These are phyloP conservation scores for Penicillium diatomitis DNA, from an alignment of 495 filamentous ascomycete genomes.

Conservation along the genomic window DNA sequence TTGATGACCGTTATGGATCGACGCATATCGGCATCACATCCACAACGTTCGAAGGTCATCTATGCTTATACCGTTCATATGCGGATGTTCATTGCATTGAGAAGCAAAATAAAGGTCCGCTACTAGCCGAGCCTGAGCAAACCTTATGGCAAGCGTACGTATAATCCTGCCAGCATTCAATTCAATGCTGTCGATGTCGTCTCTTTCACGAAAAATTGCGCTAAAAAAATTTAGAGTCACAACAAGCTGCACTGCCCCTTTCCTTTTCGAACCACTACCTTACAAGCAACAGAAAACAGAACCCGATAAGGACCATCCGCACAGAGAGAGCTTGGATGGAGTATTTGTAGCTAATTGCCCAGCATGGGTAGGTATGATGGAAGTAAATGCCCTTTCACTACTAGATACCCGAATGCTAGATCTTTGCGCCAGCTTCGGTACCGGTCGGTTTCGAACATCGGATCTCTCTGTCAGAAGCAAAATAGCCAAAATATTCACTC, in stretches of 20 bases:
- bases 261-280: neutral
- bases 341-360: neutral
- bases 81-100: neutral
- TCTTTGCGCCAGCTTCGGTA: neutral
- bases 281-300: too few species aligned
- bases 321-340: too few species aligned
- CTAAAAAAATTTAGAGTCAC: neutral
- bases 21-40: neutral
- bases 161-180: neutral
- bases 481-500: neutral
- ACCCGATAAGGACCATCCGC: too few species aligned
- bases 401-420: neutral
- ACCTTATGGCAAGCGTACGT: neutral
- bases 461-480: neutral
- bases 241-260: conserved; percentile 1
- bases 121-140: neutral
- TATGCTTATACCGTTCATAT: conserved; percentile 1
- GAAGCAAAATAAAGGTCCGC: neutral
- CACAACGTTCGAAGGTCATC: neutral
- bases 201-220: too few species aligned
- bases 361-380: neutral
- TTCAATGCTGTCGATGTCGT: neutral
- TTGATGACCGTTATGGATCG: neutral
- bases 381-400: neutral
- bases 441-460: neutral